These are phyloP conservation scores for Myriosclerotinia curreyana DNA, from an alignment of 2,329 filamentous ascomycete genomes.

Conservation along the genomic window DNA sequence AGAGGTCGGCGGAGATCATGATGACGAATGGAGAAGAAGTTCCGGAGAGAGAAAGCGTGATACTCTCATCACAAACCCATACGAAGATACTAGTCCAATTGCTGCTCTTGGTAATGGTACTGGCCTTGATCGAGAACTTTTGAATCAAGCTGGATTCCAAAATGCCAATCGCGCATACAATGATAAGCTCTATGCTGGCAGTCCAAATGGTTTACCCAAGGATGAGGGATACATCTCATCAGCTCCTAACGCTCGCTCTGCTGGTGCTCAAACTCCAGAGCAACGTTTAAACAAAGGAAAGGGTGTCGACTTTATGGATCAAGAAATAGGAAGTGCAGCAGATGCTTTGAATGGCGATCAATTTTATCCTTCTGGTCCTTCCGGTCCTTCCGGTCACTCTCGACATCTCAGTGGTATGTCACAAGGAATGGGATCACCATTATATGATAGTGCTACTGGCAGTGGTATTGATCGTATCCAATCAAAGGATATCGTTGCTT, in stretches of 20 bases:
- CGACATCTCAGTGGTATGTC: conserved; percentile 85
- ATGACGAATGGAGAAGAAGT: conserved; percentile 63
- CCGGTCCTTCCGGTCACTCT: conserved; percentile 56
- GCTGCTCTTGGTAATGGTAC: conserved; percentile 41
- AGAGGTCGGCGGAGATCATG: conserved; percentile 54
- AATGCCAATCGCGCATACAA: conserved; percentile 44
- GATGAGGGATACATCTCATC: conserved; percentile 94
- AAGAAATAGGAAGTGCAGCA: conserved; percentile 50
- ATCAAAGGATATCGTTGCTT: conserved; percentile 90
- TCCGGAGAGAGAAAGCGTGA: conserved; percentile 63
- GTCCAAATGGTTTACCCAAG: conserved; percentile 58
- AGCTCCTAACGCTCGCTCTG: conserved; percentile 53
- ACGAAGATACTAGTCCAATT: conserved; percentile 62
- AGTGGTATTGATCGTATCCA: conserved; percentile 87
- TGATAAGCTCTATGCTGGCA: conserved; percentile 42
- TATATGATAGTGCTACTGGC: conserved; percentile 88
- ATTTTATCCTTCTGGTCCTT: conserved; percentile 59
- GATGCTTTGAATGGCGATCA: conserved; percentile 57
- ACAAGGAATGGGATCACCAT: conserved; percentile 81
- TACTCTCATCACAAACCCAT: conserved; percentile 64
- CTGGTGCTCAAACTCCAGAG: conserved; percentile 47
- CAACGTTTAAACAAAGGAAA: conserved; percentile 42
- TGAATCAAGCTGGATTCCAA: conserved; percentile 41
- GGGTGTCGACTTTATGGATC: conserved; percentile 49
- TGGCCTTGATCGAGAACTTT: conserved; percentile 45